phyloP scores from a whole-genome alignment of 208 protist species.

The Trichomonas vaginalis region DNA sequence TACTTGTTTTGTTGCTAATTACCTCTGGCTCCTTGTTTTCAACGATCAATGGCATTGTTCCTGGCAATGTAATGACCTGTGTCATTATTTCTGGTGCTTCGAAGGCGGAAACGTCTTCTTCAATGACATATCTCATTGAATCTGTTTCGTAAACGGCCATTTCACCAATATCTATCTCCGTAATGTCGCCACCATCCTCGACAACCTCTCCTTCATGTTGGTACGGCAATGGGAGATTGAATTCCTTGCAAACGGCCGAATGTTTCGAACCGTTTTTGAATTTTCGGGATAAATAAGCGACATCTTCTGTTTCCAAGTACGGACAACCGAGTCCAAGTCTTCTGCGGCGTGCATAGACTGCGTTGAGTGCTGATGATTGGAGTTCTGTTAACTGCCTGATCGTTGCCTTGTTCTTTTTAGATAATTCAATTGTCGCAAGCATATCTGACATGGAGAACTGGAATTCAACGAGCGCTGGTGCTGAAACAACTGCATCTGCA shows the following conservation, averaged over 20 bases:
- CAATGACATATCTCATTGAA: background rate
- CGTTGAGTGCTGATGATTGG: no score
- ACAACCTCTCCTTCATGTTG: background rate
- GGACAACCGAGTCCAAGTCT: no score
- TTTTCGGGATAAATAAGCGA: no score
- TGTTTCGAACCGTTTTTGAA: background rate
- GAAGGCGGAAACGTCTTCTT: background rate
- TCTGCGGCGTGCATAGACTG: no score
- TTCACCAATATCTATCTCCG: background rate
- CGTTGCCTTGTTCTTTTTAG: no score
- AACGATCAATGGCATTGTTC: background rate
- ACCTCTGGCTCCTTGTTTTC: background rate
- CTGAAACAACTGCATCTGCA: no score
- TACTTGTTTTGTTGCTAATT: background rate
- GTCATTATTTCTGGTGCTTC: background rate
- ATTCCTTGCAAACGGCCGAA: background rate
- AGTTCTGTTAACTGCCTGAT: no score
- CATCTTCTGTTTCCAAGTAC: no score
- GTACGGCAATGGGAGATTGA: background rate
- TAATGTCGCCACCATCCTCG: background rate
- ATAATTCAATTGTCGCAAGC: no score
- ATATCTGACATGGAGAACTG: no score
- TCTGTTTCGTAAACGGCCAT: background rate
- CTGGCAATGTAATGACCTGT: background rate
- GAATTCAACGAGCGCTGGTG: no score